These are phyloP conservation scores for Sanguinoderma infundibulare DNA, from an alignment of 1,284 basidiomycete genomes.

Conservation along the genomic window DNA sequence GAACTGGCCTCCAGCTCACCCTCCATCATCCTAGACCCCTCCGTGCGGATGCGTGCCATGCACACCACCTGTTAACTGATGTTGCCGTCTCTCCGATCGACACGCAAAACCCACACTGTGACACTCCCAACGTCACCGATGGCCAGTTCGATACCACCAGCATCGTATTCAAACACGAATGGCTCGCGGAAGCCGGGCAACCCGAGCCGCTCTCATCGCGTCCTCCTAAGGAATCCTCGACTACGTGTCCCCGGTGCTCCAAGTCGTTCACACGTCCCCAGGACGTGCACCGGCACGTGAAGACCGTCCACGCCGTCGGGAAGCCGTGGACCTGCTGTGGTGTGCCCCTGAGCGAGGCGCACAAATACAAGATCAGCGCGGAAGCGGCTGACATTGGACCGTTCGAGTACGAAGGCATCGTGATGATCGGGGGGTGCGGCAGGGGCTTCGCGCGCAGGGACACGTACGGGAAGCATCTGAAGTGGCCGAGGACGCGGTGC, in stretches of 20 bases:
- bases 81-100: background rate
- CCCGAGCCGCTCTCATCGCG: background rate
- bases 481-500: background rate
- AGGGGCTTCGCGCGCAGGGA: background rate
- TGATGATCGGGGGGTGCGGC: background rate
- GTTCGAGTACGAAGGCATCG: background rate
- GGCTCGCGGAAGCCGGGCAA: background rate
- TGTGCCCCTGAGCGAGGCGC: constrained; percentile 41
- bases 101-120: background rate
- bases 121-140: background rate
- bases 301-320: background rate
- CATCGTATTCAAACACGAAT: background rate
- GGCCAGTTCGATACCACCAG: background rate
- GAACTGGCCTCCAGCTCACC: background rate
- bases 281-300: background rate
- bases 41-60: background rate
- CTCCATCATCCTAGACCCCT: background rate
- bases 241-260: background rate
- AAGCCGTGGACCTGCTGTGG: constrained; percentile 42
- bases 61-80: no score
- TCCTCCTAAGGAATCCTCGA: no score
- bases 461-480: background rate
- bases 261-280: background rate
- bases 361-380: constrained; percentile 2
- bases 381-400: background rate